Base-by-base conservation (phyloP, 768 basidiomycete genomes). In the Cyclocybe aegerita region DNA sequence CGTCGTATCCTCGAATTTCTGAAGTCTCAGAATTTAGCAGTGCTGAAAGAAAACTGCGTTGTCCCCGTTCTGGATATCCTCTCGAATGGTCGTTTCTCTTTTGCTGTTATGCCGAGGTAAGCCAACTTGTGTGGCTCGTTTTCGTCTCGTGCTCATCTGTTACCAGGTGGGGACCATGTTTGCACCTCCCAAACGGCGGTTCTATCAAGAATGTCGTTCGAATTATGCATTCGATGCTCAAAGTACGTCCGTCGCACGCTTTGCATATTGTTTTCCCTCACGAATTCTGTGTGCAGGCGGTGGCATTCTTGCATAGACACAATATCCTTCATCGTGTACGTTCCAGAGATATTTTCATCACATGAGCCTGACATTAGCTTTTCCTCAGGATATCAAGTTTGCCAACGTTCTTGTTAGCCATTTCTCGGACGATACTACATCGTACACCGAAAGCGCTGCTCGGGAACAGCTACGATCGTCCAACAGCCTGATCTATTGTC, bases 371-470 rank as follows among this genome's bases (percentile, higher is more conserved):
- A 14, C 5, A 3, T 5, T 12, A 48, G 12, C 14, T 33, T 9
- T 8, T 35, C 30, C 10, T 11, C 40, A 48, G 53, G 53, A 55
- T 31, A 46, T 57, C 9, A 48, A 37, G 9, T 3, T 15, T 1
- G 49, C 15, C 11, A 65, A 63, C 43, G 50, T 59, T 3, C 50
- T 63, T 6, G 46, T 56, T 7, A 61, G 56, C 33, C 55, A 60
- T 34, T 54, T 60, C 29, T 31, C 48, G 46, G 44, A 37, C 30
- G 29, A 23, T 23, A 23, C 23, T 23, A 23, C 23, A 23, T 23
- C 12, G 1, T 9, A 9, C 5, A 1, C 7, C n/a, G 7, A 29
- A n/a, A 47, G 38, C 37, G 4, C 16, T 10, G 44, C 52, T 42
- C 48, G 34, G 2, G 17, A 9, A 11, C 31, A 23, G 9, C 42